phyloP scores from a whole-genome alignment of 1,139 yeast species.

The Candida tropicalis region DNA sequence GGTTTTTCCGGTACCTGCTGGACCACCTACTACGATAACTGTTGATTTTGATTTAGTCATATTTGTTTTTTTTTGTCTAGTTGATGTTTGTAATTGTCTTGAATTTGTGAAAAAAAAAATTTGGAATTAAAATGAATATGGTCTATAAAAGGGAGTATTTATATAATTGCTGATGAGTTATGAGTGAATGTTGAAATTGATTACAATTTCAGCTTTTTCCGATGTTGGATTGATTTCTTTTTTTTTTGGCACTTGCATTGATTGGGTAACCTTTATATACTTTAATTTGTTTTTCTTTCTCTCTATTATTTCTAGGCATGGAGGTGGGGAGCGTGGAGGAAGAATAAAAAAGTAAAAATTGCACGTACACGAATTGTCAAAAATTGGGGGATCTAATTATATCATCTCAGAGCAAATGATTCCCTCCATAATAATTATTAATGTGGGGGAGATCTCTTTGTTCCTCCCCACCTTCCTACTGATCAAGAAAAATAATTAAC shows the following conservation, averaged over 20 bases:
- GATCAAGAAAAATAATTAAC: too few relatives aligned
- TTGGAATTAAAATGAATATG: too few relatives aligned
- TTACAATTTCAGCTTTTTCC: conserved; percentile 3
- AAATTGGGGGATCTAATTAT: neutral
- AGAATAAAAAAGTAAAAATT: neutral
- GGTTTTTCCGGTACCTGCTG: conserved; percentile 93
- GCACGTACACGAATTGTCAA: neutral
- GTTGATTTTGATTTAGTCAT: conserved; percentile 17
- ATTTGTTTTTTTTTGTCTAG: neutral
- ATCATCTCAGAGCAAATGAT: too few relatives aligned
- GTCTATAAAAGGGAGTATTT: neutral
- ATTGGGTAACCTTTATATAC: neutral
- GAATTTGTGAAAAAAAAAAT: too few relatives aligned
- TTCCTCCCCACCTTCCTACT: too few relatives aligned
- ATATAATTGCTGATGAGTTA: too few relatives aligned
- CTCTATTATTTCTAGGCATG: conserved; percentile 6
- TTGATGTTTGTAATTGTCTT: too few relatives aligned
- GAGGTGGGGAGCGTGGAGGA: conserved; percentile 7
- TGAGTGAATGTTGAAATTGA: too few relatives aligned
- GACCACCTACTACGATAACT: conserved; percentile 70
- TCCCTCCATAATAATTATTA: too few relatives aligned
- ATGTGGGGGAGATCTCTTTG: too few relatives aligned
- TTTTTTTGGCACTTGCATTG: neutral
- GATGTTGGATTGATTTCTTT: neutral
- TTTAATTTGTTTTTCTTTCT: too few relatives aligned